Evolutionary conservation across 1,284 basidiomycete species (phyloP), one percentile per base, ranked within the genome.

Genomic region (Phlebopus sp.): DNA sequence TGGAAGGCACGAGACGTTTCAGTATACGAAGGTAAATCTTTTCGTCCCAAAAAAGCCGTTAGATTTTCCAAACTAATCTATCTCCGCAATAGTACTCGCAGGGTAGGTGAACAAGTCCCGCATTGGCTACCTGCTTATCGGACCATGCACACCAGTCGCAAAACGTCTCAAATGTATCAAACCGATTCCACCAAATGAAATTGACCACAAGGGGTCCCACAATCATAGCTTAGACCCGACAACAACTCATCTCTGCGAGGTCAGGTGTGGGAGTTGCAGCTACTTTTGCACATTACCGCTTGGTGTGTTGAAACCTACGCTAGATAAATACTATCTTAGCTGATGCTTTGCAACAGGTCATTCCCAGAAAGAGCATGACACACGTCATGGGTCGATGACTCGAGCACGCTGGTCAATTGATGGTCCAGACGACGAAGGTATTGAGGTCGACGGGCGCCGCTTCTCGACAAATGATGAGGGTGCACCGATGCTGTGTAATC

Each of bases 401-500:
- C 66, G 60, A 40, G 76, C 75, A 0, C 63, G 65, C 25, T 82
- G 79, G 79, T 63, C 72, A 1, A 58, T 81, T 5, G 76, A 79
- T 36, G 74, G 74, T 1, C 65, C 67, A 1, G 72, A 77, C 21
- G 52, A 67, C 1, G 39, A 31, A 17, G 59, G 63, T 8, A 47
- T 80, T 3, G 79, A 81, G 51, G 58, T 81, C 5, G 69, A 73
- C 43, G 78, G 78, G 4, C 70, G 70, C 37, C 75, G 70, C 44
- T 82, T 78, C 55, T 75, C 68, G 1, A 50, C 73, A 0, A 70
- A 71, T 19, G 77, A 81, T 47, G 73, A 76, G 27, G 79, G 79
- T n/a, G 78, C 77, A 1, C 79, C 79, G 0, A 78, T 81, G 74
- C 66, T 81, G 59, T 82, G 79, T 59, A 77, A 72, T 35, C 62